These are phyloP conservation scores for Monosporascus sp. DNA, from an alignment of 2,329 filamentous ascomycete genomes.

Conservation along the genomic window DNA sequence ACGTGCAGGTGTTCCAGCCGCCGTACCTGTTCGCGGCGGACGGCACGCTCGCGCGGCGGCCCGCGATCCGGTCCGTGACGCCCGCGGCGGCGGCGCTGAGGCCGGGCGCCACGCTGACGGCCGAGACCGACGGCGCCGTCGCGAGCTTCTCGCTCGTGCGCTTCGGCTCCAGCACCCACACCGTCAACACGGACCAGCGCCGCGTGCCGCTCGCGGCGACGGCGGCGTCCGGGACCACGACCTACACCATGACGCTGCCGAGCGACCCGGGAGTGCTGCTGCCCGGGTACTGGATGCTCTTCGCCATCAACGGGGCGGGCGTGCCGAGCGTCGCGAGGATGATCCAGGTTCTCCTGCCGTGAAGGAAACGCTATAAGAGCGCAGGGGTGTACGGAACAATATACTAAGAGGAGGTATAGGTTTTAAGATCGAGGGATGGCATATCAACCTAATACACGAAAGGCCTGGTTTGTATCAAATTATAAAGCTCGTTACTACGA, in stretches of 20 bases:
- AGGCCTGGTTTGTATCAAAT: no score
- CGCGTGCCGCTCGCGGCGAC: constrained; percentile 33
- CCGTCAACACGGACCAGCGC: constrained; percentile 48
- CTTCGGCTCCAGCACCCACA: constrained; percentile 41
- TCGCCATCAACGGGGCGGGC: constrained; percentile 35
- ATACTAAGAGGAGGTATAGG: no score
- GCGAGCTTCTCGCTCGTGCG: constrained; percentile 37
- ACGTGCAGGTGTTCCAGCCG: constrained; percentile 46
- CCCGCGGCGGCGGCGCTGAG: constrained; percentile 18
- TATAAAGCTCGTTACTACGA: no score
- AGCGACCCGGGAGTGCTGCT: constrained; percentile 38
- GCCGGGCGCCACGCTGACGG: constrained; percentile 29
- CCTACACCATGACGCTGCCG: constrained; percentile 34
- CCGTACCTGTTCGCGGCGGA: constrained; percentile 43
- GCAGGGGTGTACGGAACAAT: no score
- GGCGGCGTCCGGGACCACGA: constrained; percentile 14
- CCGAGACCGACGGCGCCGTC: constrained; percentile 23
- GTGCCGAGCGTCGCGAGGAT: constrained; percentile 38
- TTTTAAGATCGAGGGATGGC: no score
- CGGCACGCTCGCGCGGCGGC: constrained; percentile 31
- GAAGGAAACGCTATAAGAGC: not conserved
- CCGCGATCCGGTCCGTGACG: constrained; percentile 32
- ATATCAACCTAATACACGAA: no score
- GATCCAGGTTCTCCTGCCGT: constrained; percentile 22
- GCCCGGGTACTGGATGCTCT: constrained; percentile 45